Evolutionary conservation across 257 asterid species (phyloP).

Genomic region (Solanum gandarillasii): DNA sequence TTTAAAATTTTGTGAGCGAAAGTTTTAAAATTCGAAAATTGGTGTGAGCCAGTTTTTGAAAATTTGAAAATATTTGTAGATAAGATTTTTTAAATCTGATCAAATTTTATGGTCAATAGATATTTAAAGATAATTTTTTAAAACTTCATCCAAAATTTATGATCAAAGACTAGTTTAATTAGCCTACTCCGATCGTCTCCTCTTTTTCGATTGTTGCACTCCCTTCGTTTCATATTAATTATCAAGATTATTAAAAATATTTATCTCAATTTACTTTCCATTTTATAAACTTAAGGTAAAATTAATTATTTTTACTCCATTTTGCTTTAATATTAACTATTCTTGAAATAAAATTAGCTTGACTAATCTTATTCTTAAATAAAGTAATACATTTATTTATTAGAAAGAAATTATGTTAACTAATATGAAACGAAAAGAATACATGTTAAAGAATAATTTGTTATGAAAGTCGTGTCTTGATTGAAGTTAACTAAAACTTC

Average conservation of each 20-base stretch:
- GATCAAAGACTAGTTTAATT: not conserved
- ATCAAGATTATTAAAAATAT: not conserved
- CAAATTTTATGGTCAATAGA: not conserved
- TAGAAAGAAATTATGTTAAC: no score
- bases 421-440: no score
- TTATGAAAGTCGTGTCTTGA: not conserved
- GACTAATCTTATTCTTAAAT: no score
- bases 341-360: no score
- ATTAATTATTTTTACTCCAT: not conserved
- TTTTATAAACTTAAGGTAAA: not conserved
- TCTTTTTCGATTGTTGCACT: not conserved
- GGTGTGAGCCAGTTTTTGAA: not conserved
- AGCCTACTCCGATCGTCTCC: not conserved
- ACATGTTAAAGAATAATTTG: not conserved
- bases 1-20: not conserved
- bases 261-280: not conserved
- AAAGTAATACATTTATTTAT: no score
- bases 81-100: not conserved
- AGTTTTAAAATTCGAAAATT: not conserved
- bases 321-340: not conserved
- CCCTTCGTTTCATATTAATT: not conserved
- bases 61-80: not conserved
- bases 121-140: not conserved
- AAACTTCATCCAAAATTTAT: not conserved
- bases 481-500: not conserved